Percentiles rank a stretch among this genome's conserved stretches.
These are phyloP conservation scores for Ceratocystis cacaofunesta DNA, from an alignment of 2,329 filamentous ascomycete genomes.

Conservation along the genomic window DNA sequence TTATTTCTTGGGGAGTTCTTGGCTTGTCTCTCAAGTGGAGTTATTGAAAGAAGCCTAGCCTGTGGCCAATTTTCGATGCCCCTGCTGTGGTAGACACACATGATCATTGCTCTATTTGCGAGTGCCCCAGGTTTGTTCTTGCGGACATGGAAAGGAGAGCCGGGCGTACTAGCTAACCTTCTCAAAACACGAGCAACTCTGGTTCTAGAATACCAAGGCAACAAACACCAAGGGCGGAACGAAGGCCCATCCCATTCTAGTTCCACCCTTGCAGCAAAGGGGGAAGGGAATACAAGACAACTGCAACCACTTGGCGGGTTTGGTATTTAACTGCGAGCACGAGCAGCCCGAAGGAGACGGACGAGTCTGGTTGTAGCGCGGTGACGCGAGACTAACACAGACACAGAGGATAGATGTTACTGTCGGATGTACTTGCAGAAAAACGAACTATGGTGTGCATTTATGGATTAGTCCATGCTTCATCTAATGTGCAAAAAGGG, in stretches of 20 bases:
- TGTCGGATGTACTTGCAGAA: too few species aligned
- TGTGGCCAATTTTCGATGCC: background rate
- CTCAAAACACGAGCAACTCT: too few species aligned
- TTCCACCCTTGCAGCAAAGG: too few species aligned
- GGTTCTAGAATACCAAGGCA: too few species aligned
- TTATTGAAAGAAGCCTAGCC: background rate
- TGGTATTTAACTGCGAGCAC: background rate
- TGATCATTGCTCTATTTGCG: background rate
- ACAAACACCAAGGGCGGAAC: too few species aligned
- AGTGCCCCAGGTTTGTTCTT: too few species aligned
- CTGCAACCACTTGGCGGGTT: conserved; percentile 1
- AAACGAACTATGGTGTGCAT: too few species aligned
- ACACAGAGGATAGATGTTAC: background rate
- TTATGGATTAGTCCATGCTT: too few species aligned
- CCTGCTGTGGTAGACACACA: background rate
- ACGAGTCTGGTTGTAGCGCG: background rate
- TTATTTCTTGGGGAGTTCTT: background rate
- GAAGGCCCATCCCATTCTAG: too few species aligned
- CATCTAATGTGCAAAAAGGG: too few species aligned
- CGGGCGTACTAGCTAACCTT: too few species aligned
- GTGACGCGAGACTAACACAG: background rate
- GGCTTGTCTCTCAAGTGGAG: background rate
- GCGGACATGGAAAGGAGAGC: too few species aligned
- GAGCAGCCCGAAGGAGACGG: background rate
- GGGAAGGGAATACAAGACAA: background rate